phyloP scores from a whole-genome alignment of 495 filamentous ascomycete species.

The Neurospora sp. region DNA sequence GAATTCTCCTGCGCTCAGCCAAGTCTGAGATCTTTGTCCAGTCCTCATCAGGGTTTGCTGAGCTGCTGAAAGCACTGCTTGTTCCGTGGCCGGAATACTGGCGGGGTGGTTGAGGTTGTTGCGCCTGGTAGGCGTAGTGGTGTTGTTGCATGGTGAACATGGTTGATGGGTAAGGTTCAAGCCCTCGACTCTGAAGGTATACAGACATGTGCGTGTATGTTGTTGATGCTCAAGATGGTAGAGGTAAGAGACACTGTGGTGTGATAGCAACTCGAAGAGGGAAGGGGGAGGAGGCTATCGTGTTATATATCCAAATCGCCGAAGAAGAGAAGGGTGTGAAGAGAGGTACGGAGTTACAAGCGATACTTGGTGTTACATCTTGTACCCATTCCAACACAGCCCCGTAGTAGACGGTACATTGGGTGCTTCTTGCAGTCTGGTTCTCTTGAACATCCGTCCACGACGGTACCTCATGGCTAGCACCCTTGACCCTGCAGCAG shows the following conservation, averaged over 20 bases:
- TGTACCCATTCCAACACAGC: background rate
- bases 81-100: slow-evolving; percentile 62
- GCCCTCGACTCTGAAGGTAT: background rate
- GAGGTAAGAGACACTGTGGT: background rate
- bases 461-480: background rate
- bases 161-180: slow-evolving; percentile 5
- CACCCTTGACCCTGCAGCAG: background rate
- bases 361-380: background rate
- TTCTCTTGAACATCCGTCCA: background rate
- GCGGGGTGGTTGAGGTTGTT: slow-evolving; percentile 31
- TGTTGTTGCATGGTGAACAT: slow-evolving; percentile 40
- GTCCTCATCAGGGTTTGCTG: slow-evolving; percentile 94
- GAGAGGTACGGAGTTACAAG: background rate
- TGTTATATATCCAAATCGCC: background rate
- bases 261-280: background rate
- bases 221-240: background rate
- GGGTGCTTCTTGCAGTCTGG: background rate
- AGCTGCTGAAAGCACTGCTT: slow-evolving; percentile 93
- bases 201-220: background rate
- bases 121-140: slow-evolving; percentile 32
- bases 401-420: background rate
- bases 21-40: slow-evolving; percentile 99
- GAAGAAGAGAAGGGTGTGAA: background rate
- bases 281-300: background rate
- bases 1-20: slow-evolving; percentile 86